Evolutionary conservation across 345 rosid species (phyloP).

Genomic region (Capsella bursapastoris): DNA sequence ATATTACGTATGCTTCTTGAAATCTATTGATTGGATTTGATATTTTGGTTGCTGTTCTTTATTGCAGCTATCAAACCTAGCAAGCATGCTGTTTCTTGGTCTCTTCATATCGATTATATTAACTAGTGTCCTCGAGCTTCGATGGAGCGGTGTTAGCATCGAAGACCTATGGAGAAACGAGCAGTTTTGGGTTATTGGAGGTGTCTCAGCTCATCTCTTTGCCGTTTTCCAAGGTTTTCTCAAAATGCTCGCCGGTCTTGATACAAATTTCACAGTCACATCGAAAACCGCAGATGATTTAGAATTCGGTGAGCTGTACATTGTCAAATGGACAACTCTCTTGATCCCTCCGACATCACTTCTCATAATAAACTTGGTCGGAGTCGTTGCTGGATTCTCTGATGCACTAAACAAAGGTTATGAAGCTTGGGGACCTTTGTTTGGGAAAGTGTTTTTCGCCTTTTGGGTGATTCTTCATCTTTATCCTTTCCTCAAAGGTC

Average conservation of each 20-base stretch:
- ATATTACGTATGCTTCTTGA: neutral
- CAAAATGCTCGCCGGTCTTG: constrained; percentile 89
- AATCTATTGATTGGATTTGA: neutral
- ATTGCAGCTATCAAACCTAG: constrained; percentile 85
- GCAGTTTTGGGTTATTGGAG: constrained; percentile 98
- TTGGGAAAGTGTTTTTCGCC: constrained; percentile 93
- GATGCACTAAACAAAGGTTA: constrained; percentile 97
- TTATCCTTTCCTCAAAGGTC: constrained; percentile 98
- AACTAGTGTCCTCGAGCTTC: constrained; percentile 84
- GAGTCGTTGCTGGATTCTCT: constrained; percentile 98
- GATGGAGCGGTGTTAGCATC: constrained; percentile 97
- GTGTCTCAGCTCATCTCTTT: constrained; percentile 95
- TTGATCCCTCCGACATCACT: constrained; percentile 92
- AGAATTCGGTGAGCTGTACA: constrained; percentile 94
- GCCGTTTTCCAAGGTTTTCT: constrained; percentile 96
- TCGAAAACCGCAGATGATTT: constrained; percentile 86
- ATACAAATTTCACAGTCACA: constrained; percentile 97
- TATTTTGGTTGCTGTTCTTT: constrained; percentile 4
- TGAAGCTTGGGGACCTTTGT: constrained; percentile 97
- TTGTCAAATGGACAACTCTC: constrained; percentile 92
- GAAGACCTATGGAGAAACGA: constrained; percentile 97
- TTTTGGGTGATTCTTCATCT: constrained; percentile 98
- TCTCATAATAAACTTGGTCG: constrained; percentile 81
- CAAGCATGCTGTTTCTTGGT: constrained; percentile 86
- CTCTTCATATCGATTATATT: constrained; percentile 86